Percentiles rank a stretch among this genome's conserved stretches.
phyloP scores from a whole-genome alignment of 257 asterid species.

The Petunia axillaris region DNA sequence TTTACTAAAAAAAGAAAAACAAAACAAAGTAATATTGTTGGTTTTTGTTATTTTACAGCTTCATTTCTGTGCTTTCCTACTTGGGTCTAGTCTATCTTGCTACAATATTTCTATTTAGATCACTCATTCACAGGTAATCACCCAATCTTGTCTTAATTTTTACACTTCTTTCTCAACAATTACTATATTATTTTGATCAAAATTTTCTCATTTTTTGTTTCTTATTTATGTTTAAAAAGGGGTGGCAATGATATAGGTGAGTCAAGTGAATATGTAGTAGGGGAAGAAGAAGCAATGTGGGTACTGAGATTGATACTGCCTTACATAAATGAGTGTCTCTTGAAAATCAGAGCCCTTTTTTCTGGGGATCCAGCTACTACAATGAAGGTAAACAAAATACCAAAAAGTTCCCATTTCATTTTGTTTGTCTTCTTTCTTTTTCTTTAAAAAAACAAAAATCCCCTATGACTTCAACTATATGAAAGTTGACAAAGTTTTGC shows the following conservation, averaged over 20 bases:
- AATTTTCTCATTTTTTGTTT: not conserved
- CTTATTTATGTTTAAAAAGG: slow-evolving; percentile 35
- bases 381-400: slow-evolving; percentile 64
- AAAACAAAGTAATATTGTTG: not conserved
- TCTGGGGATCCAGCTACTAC: slow-evolving; percentile 97
- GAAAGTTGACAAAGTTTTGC: slow-evolving; percentile 22
- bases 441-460: not conserved
- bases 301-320: slow-evolving; percentile 65
- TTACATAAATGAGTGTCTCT: slow-evolving; percentile 66
- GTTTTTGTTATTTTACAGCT: slow-evolving; percentile 50
- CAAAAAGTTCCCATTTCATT: not conserved
- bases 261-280: slow-evolving; percentile 57
- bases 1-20: not conserved
- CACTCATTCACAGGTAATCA: slow-evolving; percentile 69
- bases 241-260: slow-evolving; percentile 39
- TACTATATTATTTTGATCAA: not conserved
- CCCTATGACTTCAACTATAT: not conserved
- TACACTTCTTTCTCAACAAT: not conserved
- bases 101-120: slow-evolving; percentile 77
- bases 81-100: slow-evolving; percentile 81
- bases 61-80: slow-evolving; percentile 80
- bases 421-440: not conserved
- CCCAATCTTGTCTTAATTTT: not conserved
- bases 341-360: slow-evolving; percentile 80
- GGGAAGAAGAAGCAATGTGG: slow-evolving; percentile 89